Evolutionary conservation across 306 rosid genomes (phyloP), one percentile per base, ranked within the genome.

Genomic region (Potentilla sterilis): DNA sequence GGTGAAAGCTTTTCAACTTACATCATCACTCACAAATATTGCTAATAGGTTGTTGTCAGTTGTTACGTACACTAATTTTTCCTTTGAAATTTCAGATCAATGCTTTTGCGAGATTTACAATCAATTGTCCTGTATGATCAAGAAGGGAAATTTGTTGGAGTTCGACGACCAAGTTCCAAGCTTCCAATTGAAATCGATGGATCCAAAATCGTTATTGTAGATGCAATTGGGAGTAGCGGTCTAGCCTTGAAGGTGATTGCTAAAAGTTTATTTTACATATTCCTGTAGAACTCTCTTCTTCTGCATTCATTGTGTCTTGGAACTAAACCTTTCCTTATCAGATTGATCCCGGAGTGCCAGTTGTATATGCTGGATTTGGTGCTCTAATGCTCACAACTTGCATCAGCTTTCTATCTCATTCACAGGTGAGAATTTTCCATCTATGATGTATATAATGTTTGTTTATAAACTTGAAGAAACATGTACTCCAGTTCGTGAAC

Each of bases 361-460:
- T 90, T 81, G 97, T 95, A 24, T 95, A 92, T 82, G 92, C 99
- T 79, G 99, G 99, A 80, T 95, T 95, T 85, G 97, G 99, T 67
- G 97, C 97, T 77, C 89, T 95, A 13, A 95, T 92, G 99, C 93
- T 95, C 66, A 95, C 98, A 32, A 92, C 97, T 65, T 95, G 99
- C 88, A 86, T 90, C 83, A 95, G 99, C 81, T 95, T 77, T 81
- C 85, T 90, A 67, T 90, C 97, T 84, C 99, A 95, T 86, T 89
- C 99, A 38, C 92, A 90, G 97, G 96, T 89, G 76, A 83, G 57
- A 38, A 21, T 5, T 52, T 70, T 77, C 78, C 64, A 16, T 70
- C 2, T 43, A 34, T 37, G 0, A 35, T 1, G 61, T 37, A 5
- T 40, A 57, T 62, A 32, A 10, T 64, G 52, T 64, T 5, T 78